Base-by-base conservation (phyloP, 139 green algal species). In the Coelastrella sp. region DNA sequence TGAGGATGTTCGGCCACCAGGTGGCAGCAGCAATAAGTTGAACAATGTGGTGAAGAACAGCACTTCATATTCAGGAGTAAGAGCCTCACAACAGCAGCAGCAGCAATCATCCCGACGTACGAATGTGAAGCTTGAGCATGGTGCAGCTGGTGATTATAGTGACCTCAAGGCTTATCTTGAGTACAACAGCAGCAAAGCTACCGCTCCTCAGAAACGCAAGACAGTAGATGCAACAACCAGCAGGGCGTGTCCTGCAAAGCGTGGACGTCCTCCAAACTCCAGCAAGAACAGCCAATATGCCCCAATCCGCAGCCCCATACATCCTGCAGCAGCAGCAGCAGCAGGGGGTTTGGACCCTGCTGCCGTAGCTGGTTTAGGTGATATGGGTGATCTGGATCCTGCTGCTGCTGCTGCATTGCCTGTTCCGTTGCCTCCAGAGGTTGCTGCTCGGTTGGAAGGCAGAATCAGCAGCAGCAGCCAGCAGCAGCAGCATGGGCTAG, bases 351-450 rank as follows among this genome's bases (percentile, higher is more conserved):
- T 79, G 41, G 71, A 79, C 30, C 71, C 72, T 34, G 72, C 72
- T 13, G 32, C 72, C 45, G 72, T 48, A 21, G 72, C 72, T 43
- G 62, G 62, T 23, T 40, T 40, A 40, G 30, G 9, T 19, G 30
- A 50, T 11, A 37, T 57, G 30, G 50, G 34, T n/a, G 71, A 79
- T 41, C 35, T 80, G 23, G 72, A 80, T 13, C 72, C 72, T 50
- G 72, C 48, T 45, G 72, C 72, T 67, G 72, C 72, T 67, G 72
- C 72, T 48, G 72, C 72, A 1, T 30, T 80, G 72, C 72, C 72
- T 17, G 72, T 80, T 21, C 48, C 72, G 17, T 32, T 80, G 34
- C 66, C 66, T 0, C 11, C 66, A 13, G 34, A 45, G 5, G 50
- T 48, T 8, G 32, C 66, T 40, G 66, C 66, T 51, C 30, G 62